phyloP scores from a whole-genome alignment of 164 flowering plant genomes.

The Chimonanthus praecox region DNA sequence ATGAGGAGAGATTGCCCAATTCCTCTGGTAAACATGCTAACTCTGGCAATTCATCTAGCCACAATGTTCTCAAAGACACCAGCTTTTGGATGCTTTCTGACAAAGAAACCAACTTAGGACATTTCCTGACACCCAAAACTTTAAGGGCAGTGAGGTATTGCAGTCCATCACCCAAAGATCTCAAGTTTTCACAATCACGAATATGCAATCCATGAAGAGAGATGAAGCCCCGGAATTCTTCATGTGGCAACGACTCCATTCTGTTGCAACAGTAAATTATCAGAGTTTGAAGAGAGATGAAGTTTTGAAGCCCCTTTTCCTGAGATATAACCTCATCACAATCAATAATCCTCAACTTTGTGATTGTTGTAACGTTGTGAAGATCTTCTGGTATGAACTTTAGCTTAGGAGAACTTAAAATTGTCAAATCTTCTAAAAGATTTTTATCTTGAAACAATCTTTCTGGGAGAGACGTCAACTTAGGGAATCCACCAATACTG shows the following conservation, averaged over 20 bases:
- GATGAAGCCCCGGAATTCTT: background rate
- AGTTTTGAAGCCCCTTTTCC: constrained; percentile 9
- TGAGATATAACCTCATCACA: constrained; percentile 5
- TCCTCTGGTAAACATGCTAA: background rate
- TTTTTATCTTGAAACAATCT: constrained; percentile 3
- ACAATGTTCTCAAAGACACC: background rate
- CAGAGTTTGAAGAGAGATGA: constrained; percentile 4
- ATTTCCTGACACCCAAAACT: accelerated
- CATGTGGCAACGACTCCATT: background rate
- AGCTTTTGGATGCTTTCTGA: background rate
- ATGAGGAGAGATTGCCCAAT: background rate
- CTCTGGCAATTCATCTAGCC: accelerated
- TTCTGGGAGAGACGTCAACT: constrained; percentile 1
- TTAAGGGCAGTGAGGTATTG: background rate
- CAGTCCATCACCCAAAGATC: background rate
- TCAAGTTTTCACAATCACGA: accelerated
- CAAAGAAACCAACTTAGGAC: background rate
- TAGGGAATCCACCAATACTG: background rate
- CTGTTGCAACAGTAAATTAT: background rate
- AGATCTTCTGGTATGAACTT: constrained; percentile 4
- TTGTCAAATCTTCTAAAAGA: background rate
- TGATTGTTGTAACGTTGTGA: constrained; percentile 2
- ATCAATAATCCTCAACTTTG: constrained; percentile 1
- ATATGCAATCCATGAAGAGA: background rate
- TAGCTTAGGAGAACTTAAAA: constrained; percentile 12